These are phyloP conservation scores for Pythium rhizo-oryzae DNA, from an alignment of 352 stramenopile species.

Conservation along the genomic window DNA sequence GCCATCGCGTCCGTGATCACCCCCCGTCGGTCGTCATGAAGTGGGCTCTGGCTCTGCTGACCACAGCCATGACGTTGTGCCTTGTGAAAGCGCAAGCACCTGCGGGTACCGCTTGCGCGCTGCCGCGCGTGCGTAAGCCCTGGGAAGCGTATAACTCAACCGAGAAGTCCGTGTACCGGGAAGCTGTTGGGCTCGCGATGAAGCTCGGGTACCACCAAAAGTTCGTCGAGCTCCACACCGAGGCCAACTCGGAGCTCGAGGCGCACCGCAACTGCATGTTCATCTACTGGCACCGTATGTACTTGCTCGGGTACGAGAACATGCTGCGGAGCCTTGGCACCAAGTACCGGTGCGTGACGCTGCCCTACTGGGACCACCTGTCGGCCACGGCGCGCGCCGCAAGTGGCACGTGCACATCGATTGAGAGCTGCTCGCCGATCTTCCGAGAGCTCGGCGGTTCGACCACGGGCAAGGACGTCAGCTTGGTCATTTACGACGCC, in stretches of 20 bases:
- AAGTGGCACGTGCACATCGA: slow-evolving; percentile 18
- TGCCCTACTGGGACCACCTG: slow-evolving; percentile 40
- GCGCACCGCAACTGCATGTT: slow-evolving; percentile 34
- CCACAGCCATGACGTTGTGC: no score
- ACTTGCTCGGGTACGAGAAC: slow-evolving; percentile 39
- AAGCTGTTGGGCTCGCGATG: slow-evolving; percentile 45
- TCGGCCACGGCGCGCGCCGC: slow-evolving; percentile 4
- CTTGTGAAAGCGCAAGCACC: no score
- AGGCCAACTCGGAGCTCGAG: slow-evolving; percentile 23
- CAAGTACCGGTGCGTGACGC: slow-evolving; percentile 29
- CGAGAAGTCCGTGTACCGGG: no score
- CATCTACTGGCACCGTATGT: slow-evolving; percentile 40
- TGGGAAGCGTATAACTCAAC: slow-evolving; percentile 45
- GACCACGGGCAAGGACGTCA: background rate
- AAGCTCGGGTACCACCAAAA: slow-evolving; percentile 34
- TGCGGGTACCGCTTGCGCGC: no score
- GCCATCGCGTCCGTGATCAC: no score
- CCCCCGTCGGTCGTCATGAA: no score
- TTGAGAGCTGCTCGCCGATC: slow-evolving; percentile 30
- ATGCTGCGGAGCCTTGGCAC: slow-evolving; percentile 37
- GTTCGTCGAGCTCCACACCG: slow-evolving; percentile 37
- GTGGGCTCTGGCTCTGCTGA: no score
- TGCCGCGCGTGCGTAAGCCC: slow-evolving; percentile 32
- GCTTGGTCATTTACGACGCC: slow-evolving; percentile 18
- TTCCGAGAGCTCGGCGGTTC: slow-evolving; percentile 29